Evolutionary conservation across 805 yeast species (phyloP), one percentile per base, ranked within the genome.

Genomic region (Candida golubevii): DNA sequence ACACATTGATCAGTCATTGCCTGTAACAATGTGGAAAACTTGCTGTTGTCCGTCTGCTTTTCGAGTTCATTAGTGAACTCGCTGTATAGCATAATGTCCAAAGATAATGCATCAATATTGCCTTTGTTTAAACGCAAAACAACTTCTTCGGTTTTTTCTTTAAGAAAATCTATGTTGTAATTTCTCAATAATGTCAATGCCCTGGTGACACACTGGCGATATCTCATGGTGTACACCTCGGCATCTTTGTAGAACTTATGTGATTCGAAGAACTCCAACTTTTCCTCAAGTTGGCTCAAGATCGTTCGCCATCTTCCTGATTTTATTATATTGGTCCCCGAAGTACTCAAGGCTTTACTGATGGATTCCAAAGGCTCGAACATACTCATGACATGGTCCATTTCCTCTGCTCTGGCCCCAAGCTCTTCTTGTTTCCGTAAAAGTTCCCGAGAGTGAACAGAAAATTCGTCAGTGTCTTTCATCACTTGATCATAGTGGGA

Each of bases 131-230:
- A 35, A 26, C 39, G 44, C 4, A 44, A 41, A 12, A 45, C 23
- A 13, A 45, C 34, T n/a, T 47, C 48, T 2, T 33, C 33, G 4
- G 30, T 29, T 30, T 42, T 52, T n/a, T 37, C 39, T n/a, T 64
- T 69, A 35, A 78, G 59, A 30, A 71, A 72, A n/a, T 61, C 61
- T 8, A 70, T 71, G 43, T 86, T 63, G 58, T 82, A 88, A 55
- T 83, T 86, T 50, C 83, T 76, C 12, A 88, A 78, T 47, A 91
- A 68, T 0, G 93, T 80, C 38, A 88, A 71, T 1, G 95, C 83
- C 46, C 96, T 75, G 1, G 90, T 81, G 75, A 88, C 72, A 56
- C 96, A 87, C 55, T 87, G 95, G 49, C 85, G 79, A 65, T 87
- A 88, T 46, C 90, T 76, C 50, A 81, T 78, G 38, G 74, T 75